These are phyloP conservation scores for Endogone sp. DNA, from an alignment of 192 early-diverging fungal species.

Conservation along the genomic window DNA sequence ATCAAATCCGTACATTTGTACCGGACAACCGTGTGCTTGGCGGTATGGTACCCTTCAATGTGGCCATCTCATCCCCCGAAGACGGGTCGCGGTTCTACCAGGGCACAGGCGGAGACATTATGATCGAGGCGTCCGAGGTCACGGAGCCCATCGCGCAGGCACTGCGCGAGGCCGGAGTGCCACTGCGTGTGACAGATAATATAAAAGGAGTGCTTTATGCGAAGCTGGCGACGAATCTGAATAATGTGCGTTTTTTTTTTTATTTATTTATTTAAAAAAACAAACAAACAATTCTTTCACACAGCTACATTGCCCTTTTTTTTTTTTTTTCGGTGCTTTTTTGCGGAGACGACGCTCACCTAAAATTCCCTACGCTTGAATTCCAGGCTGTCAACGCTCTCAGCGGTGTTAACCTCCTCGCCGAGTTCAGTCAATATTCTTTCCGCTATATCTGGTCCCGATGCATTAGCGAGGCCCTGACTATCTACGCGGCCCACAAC, in stretches of 20 bases:
- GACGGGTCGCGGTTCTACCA: background rate
- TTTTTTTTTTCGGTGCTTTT: no score
- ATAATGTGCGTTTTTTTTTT: background rate
- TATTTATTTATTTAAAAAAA: no score
- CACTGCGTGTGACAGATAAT: background rate
- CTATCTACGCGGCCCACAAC: background rate
- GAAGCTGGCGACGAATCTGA: background rate
- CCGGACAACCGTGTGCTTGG: background rate
- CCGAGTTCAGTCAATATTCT: background rate
- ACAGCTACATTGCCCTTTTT: no score
- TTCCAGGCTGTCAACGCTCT: background rate
- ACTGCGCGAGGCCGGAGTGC: background rate
- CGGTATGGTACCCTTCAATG: background rate
- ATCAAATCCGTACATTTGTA: background rate
- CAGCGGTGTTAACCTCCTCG: background rate
- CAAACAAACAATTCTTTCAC: no score
- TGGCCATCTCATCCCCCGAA: background rate
- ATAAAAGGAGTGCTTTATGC: background rate
- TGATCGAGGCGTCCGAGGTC: background rate
- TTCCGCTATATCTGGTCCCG: slow-evolving; percentile 3
- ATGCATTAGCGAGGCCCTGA: background rate
- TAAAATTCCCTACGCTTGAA: background rate
- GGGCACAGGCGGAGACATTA: background rate
- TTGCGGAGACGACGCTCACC: background rate
- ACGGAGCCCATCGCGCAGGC: background rate